Evolutionary conservation across 805 yeast genomes (phyloP).

Genomic region (Hanseniaspora vineae): DNA sequence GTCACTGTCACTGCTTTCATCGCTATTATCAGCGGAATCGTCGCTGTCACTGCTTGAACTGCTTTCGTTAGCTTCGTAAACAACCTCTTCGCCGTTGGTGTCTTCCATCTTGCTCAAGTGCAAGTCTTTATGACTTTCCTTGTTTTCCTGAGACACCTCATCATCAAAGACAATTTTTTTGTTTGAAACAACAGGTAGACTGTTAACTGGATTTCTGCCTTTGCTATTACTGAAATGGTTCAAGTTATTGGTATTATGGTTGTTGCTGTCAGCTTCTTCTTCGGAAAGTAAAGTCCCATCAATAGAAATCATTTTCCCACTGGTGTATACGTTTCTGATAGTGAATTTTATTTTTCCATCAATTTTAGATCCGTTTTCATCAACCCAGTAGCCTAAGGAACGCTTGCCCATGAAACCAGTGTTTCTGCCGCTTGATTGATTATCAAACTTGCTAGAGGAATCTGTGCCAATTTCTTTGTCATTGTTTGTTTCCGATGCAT

Average conservation of each 20-base stretch:
- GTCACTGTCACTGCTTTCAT: constrained; percentile 15
- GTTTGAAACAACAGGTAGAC: constrained; percentile 38
- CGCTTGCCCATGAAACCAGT: constrained; percentile 12
- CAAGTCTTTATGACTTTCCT: constrained; percentile 24
- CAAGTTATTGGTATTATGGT: neutral
- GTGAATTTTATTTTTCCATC: constrained; percentile 66
- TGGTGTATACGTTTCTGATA: constrained; percentile 55
- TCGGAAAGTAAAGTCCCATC: constrained; percentile 63
- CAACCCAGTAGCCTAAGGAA: constrained; percentile 82
- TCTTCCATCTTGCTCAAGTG: constrained; percentile 19
- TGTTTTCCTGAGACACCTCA: constrained; percentile 24
- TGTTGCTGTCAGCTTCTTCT: neutral
- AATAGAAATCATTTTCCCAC: constrained; percentile 73
- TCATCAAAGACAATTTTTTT: constrained; percentile 40
- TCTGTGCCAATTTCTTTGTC: constrained; percentile 19
- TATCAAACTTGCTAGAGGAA: too few relatives aligned
- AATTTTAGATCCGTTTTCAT: constrained; percentile 55
- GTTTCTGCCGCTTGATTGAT: neutral
- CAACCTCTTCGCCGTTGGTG: constrained; percentile 24
- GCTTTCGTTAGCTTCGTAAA: constrained; percentile 19
- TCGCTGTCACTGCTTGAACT: constrained; percentile 10
- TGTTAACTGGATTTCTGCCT: constrained; percentile 33
- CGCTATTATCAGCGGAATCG: constrained; percentile 9
- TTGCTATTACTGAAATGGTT: constrained; percentile 5
- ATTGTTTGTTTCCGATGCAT: constrained; percentile 7